phyloP scores from a whole-genome alignment of 805 yeast species.

The Ogataea haglerorum region DNA sequence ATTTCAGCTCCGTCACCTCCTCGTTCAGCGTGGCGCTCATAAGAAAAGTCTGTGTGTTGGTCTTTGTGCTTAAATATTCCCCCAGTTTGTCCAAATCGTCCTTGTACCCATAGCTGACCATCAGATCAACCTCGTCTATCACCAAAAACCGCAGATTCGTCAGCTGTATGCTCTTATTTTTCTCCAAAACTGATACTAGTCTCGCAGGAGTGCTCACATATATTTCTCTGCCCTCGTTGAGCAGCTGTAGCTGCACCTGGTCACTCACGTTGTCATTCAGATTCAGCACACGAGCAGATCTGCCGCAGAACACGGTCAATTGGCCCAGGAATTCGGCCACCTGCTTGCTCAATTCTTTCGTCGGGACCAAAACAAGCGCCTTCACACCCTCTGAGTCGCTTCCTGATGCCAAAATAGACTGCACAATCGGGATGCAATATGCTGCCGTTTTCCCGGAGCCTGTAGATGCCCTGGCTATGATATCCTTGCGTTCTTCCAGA shows the following conservation, averaged over 20 bases:
- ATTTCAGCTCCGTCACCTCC: constrained; percentile 74
- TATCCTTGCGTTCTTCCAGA: constrained; percentile 82
- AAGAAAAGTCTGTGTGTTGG: constrained; percentile 78
- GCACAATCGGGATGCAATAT: constrained; percentile 81
- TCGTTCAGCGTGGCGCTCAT: constrained; percentile 96
- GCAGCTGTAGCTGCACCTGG: constrained; percentile 64
- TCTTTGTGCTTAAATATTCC: constrained; percentile 62
- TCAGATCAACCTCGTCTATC: constrained; percentile 92
- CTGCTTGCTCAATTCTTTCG: constrained; percentile 87
- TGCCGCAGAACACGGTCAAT: constrained; percentile 67
- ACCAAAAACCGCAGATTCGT: constrained; percentile 65
- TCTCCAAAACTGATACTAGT: constrained; percentile 53
- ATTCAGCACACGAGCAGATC: constrained; percentile 61
- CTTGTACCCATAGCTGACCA: constrained; percentile 84
- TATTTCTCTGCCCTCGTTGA: constrained; percentile 74
- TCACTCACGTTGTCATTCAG: constrained; percentile 61
- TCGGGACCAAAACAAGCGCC: constrained; percentile 83
- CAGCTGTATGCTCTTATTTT: constrained; percentile 44
- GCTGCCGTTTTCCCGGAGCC: constrained; percentile 97
- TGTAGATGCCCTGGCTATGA: constrained; percentile 90
- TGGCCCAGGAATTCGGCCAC: constrained; percentile 68
- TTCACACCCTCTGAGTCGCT: constrained; percentile 35
- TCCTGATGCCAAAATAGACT: constrained; percentile 55
- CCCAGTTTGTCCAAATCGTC: constrained; percentile 75
- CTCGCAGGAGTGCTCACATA: constrained; percentile 86